Evolutionary conservation across 441 rosid species (phyloP).

Genomic region (Raphanus hybrid): DNA sequence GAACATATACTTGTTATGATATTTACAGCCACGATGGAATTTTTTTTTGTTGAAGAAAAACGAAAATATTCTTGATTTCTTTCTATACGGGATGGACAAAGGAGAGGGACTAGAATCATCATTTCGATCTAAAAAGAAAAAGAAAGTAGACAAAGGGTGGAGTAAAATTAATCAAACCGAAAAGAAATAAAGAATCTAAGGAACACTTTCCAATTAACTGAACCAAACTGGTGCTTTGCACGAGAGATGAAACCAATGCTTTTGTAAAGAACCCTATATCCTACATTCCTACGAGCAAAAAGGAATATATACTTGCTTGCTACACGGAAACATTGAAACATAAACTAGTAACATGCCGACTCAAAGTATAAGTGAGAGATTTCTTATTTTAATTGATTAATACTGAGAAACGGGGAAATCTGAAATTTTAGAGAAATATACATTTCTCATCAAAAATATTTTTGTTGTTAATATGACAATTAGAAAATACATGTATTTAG

Average conservation of each 20-base stretch:
- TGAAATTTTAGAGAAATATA: not conserved
- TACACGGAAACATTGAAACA: slow-evolving; percentile 33
- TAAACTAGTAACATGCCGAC: slow-evolving; percentile 19
- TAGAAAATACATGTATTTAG: not conserved
- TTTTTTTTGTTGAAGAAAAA: slow-evolving; percentile 19
- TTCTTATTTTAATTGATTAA: not conserved
- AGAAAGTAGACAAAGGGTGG: slow-evolving; percentile 13
- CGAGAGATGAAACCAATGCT: slow-evolving; percentile 36
- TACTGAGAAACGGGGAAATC: not conserved
- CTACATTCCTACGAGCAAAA: slow-evolving; percentile 30
- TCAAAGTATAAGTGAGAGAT: not conserved
- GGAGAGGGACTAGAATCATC: slow-evolving; percentile 34
- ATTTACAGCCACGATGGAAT: slow-evolving; percentile 21
- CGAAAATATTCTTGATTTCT: not conserved
- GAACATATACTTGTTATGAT: slow-evolving; percentile 19
- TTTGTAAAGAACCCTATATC: slow-evolving; percentile 9
- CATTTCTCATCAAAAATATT: not conserved
- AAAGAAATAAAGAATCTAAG: slow-evolving; percentile 30
- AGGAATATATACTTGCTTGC: slow-evolving; percentile 41
- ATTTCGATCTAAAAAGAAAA: slow-evolving; percentile 18
- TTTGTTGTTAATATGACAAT: not conserved
- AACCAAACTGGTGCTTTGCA: slow-evolving; percentile 30
- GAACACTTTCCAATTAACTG: slow-evolving; percentile 38
- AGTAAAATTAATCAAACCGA: slow-evolving; percentile 4
- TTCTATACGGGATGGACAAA: slow-evolving; percentile 21